Evolutionary conservation across 306 rosid species (phyloP).

Genomic region (Corylus avellana): DNA sequence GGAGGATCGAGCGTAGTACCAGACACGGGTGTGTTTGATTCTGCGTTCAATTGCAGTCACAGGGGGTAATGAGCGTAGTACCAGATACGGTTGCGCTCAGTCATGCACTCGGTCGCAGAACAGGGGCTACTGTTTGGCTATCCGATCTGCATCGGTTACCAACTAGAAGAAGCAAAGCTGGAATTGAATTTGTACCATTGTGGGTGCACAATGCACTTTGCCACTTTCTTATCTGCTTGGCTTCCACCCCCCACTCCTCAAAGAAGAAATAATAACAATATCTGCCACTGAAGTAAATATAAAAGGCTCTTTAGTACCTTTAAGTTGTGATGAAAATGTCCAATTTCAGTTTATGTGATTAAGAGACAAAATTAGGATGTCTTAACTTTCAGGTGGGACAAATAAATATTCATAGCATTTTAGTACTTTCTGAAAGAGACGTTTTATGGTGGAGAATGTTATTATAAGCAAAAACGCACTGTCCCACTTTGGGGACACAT

Average conservation of each 20-base stretch:
- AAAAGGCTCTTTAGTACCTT: background rate
- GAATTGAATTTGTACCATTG: background rate
- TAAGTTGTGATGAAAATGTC: background rate
- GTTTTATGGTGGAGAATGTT: conserved; percentile 26
- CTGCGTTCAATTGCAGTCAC: too few species aligned
- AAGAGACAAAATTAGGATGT: conserved; percentile 17
- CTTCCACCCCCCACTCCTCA: background rate
- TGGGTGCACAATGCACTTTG: conserved; percentile 22
- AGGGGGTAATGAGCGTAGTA: too few species aligned
- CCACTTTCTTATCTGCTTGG: background rate
- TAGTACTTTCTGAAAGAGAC: conserved; percentile 25
- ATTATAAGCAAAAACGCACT: conserved; percentile 23
- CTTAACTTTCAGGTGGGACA: conserved; percentile 35
- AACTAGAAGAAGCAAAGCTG: background rate
- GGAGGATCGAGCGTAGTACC: too few species aligned
- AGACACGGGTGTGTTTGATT: too few species aligned
- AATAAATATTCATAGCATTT: conserved; percentile 12
- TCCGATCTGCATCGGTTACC: too few species aligned
- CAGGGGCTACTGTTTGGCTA: too few species aligned
- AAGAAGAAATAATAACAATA: background rate
- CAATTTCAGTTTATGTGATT: background rate
- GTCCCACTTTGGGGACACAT: conserved; percentile 42
- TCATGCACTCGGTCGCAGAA: too few species aligned
- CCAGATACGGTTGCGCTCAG: too few species aligned
- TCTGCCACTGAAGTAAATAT: background rate